Evolutionary conservation across 2,329 filamentous ascomycete genomes (phyloP).

Genomic region (Aspergillus neotritici): DNA sequence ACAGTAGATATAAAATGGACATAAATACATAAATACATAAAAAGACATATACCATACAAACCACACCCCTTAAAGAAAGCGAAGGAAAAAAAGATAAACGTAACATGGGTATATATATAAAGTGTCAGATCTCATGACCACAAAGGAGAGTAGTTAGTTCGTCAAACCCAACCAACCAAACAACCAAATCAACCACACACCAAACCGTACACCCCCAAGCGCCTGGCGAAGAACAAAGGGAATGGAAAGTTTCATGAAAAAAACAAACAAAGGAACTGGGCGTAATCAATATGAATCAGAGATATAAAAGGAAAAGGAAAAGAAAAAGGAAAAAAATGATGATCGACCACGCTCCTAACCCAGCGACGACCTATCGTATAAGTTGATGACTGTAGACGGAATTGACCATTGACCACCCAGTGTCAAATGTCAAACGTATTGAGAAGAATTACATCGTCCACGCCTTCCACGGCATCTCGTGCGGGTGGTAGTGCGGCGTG

Average conservation of each 20-base stretch:
- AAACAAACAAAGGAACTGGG: too few species aligned
- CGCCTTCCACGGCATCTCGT: slow-evolving; percentile 31
- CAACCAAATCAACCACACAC: too few species aligned
- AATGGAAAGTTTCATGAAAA: too few species aligned
- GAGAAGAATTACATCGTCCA: slow-evolving; percentile 24
- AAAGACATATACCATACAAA: slow-evolving; percentile 1
- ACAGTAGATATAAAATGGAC: too few species aligned
- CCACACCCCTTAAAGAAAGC: background rate
- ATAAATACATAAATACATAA: background rate
- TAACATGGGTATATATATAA: background rate
- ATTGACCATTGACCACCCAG: background rate
- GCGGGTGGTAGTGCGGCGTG: slow-evolving; percentile 27
- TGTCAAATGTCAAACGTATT: background rate
- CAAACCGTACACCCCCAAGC: too few species aligned
- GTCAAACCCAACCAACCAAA: background rate
- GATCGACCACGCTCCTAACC: too few species aligned
- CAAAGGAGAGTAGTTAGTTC: background rate
- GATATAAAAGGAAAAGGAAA: too few species aligned
- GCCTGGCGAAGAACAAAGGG: too few species aligned
- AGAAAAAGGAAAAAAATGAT: too few species aligned
- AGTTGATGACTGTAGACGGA: background rate
- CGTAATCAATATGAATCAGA: too few species aligned
- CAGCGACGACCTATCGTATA: too few species aligned
- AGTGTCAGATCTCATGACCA: background rate
- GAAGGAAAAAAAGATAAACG: background rate